A percentile compares a stretch with the other conserved stretches of the same genome.
Evolutionary conservation across 2,329 filamentous ascomycete genomes (phyloP).

Genomic region (Penicillium oxalicum): DNA sequence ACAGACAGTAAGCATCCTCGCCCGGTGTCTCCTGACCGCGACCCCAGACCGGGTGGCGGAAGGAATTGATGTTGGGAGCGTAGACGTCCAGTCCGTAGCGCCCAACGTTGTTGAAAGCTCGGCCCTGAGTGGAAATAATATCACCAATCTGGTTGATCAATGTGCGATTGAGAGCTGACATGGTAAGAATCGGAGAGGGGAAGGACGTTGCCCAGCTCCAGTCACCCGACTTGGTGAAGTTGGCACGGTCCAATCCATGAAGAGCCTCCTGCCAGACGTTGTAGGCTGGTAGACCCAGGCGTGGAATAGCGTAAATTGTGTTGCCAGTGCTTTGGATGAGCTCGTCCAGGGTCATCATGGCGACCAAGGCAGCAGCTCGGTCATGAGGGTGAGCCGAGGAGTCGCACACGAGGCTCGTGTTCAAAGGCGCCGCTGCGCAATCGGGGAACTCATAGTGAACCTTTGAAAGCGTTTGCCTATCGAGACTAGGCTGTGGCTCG

Average conservation of each 20-base stretch:
- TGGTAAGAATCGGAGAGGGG: conserved; percentile 57
- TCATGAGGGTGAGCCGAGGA: conserved; percentile 35
- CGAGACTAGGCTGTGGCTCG: conserved; percentile 22
- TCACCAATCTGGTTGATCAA: conserved; percentile 53
- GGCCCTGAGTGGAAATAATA: conserved; percentile 53
- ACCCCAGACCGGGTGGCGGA: conserved; percentile 59
- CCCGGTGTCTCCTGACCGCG: conserved; percentile 57
- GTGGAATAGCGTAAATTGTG: conserved; percentile 46
- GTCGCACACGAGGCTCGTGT: conserved; percentile 49
- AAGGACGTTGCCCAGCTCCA: conserved; percentile 61
- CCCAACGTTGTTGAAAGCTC: conserved; percentile 59
- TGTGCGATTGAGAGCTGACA: conserved; percentile 59
- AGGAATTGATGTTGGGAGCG: conserved; percentile 63
- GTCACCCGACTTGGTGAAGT: conserved; percentile 48
- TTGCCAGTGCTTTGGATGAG: conserved; percentile 51
- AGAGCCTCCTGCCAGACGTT: conserved; percentile 56
- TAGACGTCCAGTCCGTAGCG: conserved; percentile 35
- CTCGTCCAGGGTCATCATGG: conserved; percentile 48
- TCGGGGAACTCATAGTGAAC: conserved; percentile 42
- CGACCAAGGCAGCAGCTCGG: conserved; percentile 46
- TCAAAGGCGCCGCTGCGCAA: conserved; percentile 47
- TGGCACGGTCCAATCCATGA: conserved; percentile 57
- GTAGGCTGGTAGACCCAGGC: conserved; percentile 54
- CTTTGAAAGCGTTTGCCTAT: conserved; percentile 14
- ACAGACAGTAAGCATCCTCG: conserved; percentile 49